Evolutionary conservation across 345 rosid species (phyloP), one percentile per base, ranked within the genome.

Genomic region (Odontarrhena argentea): DNA sequence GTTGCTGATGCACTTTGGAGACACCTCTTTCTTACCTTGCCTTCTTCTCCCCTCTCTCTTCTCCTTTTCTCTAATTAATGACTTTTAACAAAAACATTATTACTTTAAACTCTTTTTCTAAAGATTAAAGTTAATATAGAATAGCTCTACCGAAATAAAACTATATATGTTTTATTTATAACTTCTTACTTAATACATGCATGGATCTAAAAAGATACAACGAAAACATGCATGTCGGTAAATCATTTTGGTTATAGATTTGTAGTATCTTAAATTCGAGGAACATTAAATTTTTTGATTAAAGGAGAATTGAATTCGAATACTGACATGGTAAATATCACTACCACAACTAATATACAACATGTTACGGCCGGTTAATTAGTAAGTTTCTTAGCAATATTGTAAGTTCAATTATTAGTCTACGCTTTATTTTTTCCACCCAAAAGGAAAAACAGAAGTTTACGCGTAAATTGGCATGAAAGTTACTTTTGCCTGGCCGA

Each of bases 1-100:
- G 22, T 73, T 73, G 76, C 60, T 73, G 61, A 73, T 65, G 67
- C 72, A 65, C 36, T 59, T 66, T 73, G 67, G 49, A 65, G 47
- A 36, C 48, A 65, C 10, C 56, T 64, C 65, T 59, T 66, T 66
- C 77, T 66, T 15, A 43, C 67, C 49, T 65, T 65, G 51, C 62
- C 55, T 51, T 66, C 67, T 55, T 71, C 70, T 37, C 51, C 65
- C 11, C 43, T 47, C 45, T 47, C 52, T 56, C 54, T 49, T 46
- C 9, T 49, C 32, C 32, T 28, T 28, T 28, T 28, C 32, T 28
- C 32, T 28, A 28, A 18, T 18, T 28, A 28, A 18, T 18, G 32
- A 28, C 32, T 28, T 28, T 4, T 28, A 28, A 28, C 32, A 28
- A 28, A 18, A 32, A 5, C 6, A 0, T 32, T 32, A 32, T 3